phyloP scores from a whole-genome alignment of 805 yeast species.

The Starmerella riodocensis region DNA sequence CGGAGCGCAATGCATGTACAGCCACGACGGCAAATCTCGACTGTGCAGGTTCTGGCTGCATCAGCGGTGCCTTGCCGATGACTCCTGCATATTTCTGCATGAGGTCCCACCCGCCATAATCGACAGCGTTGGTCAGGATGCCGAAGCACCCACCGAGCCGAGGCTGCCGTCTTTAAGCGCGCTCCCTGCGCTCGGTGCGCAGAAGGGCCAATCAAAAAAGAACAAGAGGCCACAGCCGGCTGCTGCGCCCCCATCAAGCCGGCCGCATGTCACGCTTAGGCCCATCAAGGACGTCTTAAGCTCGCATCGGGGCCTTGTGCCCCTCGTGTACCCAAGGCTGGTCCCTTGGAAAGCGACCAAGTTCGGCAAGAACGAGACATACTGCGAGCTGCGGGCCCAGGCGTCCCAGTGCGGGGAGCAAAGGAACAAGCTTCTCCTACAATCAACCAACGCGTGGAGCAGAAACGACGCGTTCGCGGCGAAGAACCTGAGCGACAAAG shows the following conservation, averaged over 20 bases:
- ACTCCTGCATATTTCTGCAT: slow-evolving; percentile 32
- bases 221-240: background rate
- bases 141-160: background rate
- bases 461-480: slow-evolving; percentile 26
- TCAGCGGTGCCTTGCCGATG: slow-evolving; percentile 35
- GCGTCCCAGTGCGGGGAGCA: slow-evolving; percentile 24
- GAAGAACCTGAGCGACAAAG: slow-evolving; percentile 24
- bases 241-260: background rate
- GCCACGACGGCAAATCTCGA: slow-evolving; percentile 34
- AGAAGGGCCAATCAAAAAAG: slow-evolving; percentile 1
- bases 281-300: slow-evolving; percentile 8
- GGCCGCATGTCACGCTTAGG: background rate
- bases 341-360: slow-evolving; percentile 25
- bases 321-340: slow-evolving; percentile 12
- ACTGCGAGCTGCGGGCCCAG: slow-evolving; percentile 21
- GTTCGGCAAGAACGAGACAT: slow-evolving; percentile 19
- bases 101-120: slow-evolving; percentile 24
- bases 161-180: slow-evolving; percentile 3
- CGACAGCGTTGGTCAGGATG: background rate
- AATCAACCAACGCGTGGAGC: slow-evolving; percentile 27
- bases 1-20: slow-evolving; percentile 33
- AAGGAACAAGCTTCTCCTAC: slow-evolving; percentile 27
- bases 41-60: slow-evolving; percentile 38
- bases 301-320: slow-evolving; percentile 4
- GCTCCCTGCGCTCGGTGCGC: slow-evolving; percentile 15